Evolutionary conservation across 1,284 basidiomycete species (phyloP).

Genomic region (Malassezia japonica): DNA sequence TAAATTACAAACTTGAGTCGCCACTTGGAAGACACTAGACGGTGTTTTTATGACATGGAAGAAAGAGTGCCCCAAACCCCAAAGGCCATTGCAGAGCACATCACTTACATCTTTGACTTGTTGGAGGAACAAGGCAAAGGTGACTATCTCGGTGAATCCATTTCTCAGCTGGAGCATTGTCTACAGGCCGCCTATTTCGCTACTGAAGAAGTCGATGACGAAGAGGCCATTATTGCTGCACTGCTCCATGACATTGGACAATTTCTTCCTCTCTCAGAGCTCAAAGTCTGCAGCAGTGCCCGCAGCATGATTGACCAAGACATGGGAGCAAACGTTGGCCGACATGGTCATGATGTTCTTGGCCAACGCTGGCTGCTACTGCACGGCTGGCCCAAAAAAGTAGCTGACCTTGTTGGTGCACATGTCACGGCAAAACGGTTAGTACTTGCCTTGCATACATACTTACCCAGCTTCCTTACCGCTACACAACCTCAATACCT

Average conservation of each 20-base stretch:
- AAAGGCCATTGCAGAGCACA: no score
- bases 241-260: constrained; percentile 47
- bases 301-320: constrained; percentile 1
- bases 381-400: constrained; percentile 38
- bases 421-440: constrained; percentile 43
- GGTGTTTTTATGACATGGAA: no score
- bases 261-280: constrained; percentile 30
- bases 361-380: constrained; percentile 34
- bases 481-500: constrained; percentile 24
- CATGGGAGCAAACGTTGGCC: constrained; percentile 28
- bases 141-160: constrained; percentile 34
- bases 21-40: no score
- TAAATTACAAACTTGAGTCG: no score
- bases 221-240: constrained; percentile 40
- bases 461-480: constrained; percentile 17
- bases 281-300: neutral
- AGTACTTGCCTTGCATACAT: neutral
- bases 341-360: constrained; percentile 33
- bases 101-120: constrained; percentile 2
- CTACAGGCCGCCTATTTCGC: constrained; percentile 39
- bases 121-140: constrained; percentile 5
- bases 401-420: constrained; percentile 35
- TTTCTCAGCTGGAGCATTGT: constrained; percentile 37
- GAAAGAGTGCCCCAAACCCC: no score
- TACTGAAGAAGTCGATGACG: constrained; percentile 28